Base-by-base conservation (phyloP, 139 green algal species). In the Pleodorina starrii region DNA sequence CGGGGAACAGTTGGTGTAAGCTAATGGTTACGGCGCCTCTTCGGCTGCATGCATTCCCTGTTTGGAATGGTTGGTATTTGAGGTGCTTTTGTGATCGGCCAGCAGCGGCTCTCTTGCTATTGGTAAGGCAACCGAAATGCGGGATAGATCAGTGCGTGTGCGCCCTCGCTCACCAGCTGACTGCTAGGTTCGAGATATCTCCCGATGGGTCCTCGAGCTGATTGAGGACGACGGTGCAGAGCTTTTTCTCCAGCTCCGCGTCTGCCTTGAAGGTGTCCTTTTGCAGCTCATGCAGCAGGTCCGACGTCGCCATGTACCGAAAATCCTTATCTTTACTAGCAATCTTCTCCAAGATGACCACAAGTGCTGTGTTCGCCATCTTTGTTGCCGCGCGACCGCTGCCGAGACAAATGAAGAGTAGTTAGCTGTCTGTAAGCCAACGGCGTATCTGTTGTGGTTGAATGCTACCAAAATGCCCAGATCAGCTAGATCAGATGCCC, bases 291-390 rank as follows among this genome's bases (percentile, higher is more conserved):
- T 92, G 94, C 21, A 97, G 92, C 59, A 99, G 91, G 91, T 99
- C 97, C 12, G 93, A 97, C 1, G 97, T 98, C 48, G 97, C 97
- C 97, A 99, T 99, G 89, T 98, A 99, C 27, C 97, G 91, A 80
- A 96, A 97, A 79, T 98, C 96, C 89, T 96, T 96, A 73, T 97
- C 95, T 72, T 94, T 93, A 66, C 90, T 94, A 1, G 82, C 85
- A 40, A 97, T 94, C 94, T 93, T 93, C 50, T 93, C 90, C 75
- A 93, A 21, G 44, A 93, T 90, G 9, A 90, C 36, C 23, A 73
- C 81, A 23, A 93, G 57, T 6, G 90, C 90, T 23, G 90, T 89
- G 35, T 51, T 82, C 81, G 90, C 71, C 90, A 93, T 93, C 14
- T 80, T 89, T 71, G 32, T n/a, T 57, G 25, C 10, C 54, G 72